These are phyloP conservation scores for Pisolithus albus DNA, from an alignment of 768 basidiomycete species.

Conservation along the genomic window DNA sequence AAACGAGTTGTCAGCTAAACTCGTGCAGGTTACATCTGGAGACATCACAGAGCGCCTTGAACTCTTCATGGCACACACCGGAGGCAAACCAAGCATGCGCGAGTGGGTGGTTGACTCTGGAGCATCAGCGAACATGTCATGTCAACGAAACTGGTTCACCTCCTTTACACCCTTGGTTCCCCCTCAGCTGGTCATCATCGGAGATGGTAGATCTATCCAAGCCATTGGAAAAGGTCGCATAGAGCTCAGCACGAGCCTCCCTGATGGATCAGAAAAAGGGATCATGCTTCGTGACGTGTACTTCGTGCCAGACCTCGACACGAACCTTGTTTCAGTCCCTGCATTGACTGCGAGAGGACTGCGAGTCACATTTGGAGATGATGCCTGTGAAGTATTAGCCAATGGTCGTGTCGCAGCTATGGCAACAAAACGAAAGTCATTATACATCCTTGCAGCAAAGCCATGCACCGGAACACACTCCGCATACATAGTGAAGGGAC, in stretches of 20 bases:
- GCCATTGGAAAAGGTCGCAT: conserved; percentile 1
- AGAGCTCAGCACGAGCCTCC: not conserved
- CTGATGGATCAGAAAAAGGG: not conserved
- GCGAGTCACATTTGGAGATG: not conserved
- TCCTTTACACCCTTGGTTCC: not conserved
- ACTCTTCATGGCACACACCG: not conserved
- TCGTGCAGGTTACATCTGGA: not conserved
- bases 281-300: conserved; percentile 4
- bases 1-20: not conserved
- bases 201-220: not conserved
- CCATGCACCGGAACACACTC: not conserved
- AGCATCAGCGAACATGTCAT: not conserved
- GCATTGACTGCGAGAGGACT: not conserved
- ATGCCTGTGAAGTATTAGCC: not conserved
- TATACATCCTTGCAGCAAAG: conserved; percentile 2
- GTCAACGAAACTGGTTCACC: not conserved
- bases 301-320: conserved; percentile 2
- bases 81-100: too few species aligned
- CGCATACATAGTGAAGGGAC: not conserved
- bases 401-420: not conserved
- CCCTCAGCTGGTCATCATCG: not conserved
- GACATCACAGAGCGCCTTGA: not conserved
- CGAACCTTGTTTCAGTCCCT: conserved; percentile 16
- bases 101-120: too few species aligned
- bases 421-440: not conserved